Evolutionary conservation across 192 early-diverging fungal species (phyloP).

Genomic region (Entomortierella parvispora): DNA sequence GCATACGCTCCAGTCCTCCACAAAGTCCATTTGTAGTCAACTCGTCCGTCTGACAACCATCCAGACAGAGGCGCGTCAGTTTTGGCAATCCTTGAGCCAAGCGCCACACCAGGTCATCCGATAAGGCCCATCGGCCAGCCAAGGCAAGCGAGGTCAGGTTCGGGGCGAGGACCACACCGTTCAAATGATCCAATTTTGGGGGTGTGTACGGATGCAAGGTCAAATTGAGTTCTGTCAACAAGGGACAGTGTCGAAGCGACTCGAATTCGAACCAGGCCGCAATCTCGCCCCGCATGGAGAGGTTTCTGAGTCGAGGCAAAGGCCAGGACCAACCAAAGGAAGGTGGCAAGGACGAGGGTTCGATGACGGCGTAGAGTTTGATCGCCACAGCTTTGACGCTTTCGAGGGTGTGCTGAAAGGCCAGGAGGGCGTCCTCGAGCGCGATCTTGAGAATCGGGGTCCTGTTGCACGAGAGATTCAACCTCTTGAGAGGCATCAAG

Average conservation of each 20-base stretch:
- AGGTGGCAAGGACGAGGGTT: slow-evolving; percentile 2
- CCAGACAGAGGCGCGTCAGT: slow-evolving; percentile 1
- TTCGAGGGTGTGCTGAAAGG: slow-evolving; percentile 30
- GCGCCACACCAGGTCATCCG: slow-evolving; percentile 5
- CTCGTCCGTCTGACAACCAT: slow-evolving; percentile 19
- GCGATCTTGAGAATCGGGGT: slow-evolving; percentile 10
- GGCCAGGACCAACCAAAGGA: slow-evolving; percentile 39
- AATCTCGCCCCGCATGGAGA: slow-evolving; percentile 32
- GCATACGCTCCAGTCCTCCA: slow-evolving; percentile 24
- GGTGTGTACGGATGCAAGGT: slow-evolving; percentile 36
- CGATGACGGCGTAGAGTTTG: slow-evolving; percentile 13
- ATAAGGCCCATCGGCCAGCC: slow-evolving; percentile 20
- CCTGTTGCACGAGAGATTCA: slow-evolving; percentile 22
- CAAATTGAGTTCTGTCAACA: slow-evolving; percentile 21
- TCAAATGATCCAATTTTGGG: slow-evolving; percentile 16
- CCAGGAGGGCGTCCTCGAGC: slow-evolving; percentile 24
- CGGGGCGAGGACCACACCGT: slow-evolving; percentile 9
- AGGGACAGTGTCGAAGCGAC: slow-evolving; percentile 25
- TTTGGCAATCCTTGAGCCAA: background rate
- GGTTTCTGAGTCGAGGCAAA: background rate
- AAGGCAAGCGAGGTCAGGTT: slow-evolving; percentile 11
- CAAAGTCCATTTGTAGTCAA: slow-evolving; percentile 13
- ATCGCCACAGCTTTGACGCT: slow-evolving; percentile 28
- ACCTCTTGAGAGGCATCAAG: slow-evolving; percentile 1
- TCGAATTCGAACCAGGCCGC: slow-evolving; percentile 35